phyloP scores from a whole-genome alignment of 2,329 filamentous ascomycete species.

The Colletotrichum sp. region DNA sequence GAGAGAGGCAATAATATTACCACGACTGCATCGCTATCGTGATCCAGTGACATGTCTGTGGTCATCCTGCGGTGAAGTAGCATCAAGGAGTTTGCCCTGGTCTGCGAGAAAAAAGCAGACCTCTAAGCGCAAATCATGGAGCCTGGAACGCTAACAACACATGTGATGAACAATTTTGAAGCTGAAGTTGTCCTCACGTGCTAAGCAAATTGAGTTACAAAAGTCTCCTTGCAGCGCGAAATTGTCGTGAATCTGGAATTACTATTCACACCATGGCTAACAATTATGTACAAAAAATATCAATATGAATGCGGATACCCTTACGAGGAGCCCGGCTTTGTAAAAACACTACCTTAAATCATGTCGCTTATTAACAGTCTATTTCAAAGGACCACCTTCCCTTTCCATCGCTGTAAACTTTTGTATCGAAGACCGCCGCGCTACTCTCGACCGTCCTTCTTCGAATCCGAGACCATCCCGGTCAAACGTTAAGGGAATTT shows the following conservation, averaged over 20 bases:
- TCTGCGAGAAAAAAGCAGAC: not conserved
- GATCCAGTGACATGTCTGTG: not conserved
- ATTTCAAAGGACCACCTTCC: constrained; percentile 1
- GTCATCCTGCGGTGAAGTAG: not conserved
- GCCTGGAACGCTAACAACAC: accelerated
- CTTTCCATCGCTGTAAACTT: constrained; percentile 1
- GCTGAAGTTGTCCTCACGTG: not conserved
- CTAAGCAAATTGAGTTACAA: accelerated
- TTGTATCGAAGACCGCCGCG: constrained; percentile 4
- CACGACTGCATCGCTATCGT: accelerated
- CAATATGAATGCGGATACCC: not conserved
- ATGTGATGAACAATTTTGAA: not conserved
- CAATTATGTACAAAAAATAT: not conserved
- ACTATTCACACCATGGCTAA: not conserved
- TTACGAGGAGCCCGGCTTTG: not conserved
- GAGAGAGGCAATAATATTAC: not conserved
- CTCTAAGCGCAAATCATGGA: not conserved
- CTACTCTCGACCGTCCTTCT: not conserved
- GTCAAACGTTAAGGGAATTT: constrained; percentile 8
- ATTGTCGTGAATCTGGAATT: not conserved
- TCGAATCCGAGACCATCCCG: not conserved
- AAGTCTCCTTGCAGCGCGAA: accelerated
- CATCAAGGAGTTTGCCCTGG: not conserved
- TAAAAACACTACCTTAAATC: not conserved
- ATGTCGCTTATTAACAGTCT: not conserved